Evolutionary conservation across 2,329 filamentous ascomycete species (phyloP).

Genomic region (Aquanectria penicillioides): DNA sequence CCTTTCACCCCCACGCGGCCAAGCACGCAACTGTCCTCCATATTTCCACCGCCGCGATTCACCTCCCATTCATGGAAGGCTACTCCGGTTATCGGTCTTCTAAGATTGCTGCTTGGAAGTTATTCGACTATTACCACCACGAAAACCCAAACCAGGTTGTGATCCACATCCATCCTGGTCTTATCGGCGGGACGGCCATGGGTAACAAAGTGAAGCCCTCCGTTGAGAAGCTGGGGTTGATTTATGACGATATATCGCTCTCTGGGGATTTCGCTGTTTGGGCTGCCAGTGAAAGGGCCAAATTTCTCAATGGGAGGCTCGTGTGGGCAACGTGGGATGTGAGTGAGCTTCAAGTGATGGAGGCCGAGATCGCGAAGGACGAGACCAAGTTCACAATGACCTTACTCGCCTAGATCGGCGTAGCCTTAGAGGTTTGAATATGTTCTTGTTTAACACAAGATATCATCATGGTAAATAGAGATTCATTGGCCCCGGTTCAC

Average conservation of each 20-base stretch:
- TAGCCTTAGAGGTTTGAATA: no score
- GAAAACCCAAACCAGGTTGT: slow-evolving; percentile 53
- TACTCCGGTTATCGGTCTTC: slow-evolving; percentile 52
- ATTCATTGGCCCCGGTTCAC: no score
- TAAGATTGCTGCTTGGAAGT: slow-evolving; percentile 53
- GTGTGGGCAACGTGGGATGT: slow-evolving; percentile 63
- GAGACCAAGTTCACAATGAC: slow-evolving; percentile 33
- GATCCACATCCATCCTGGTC: slow-evolving; percentile 55
- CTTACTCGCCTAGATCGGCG: slow-evolving; percentile 21
- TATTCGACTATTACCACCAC: slow-evolving; percentile 53
- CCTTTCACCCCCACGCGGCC: slow-evolving; percentile 39
- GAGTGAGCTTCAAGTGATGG: slow-evolving; percentile 55
- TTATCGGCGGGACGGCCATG: slow-evolving; percentile 46
- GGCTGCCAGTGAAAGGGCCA: slow-evolving; percentile 55
- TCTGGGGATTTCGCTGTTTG: slow-evolving; percentile 56
- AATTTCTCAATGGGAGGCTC: slow-evolving; percentile 57
- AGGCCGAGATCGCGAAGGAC: slow-evolving; percentile 44
- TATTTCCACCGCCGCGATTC: slow-evolving; percentile 31
- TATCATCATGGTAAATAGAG: no score
- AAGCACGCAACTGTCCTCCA: slow-evolving; percentile 40
- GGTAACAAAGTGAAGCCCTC: slow-evolving; percentile 20
- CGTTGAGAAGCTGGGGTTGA: slow-evolving; percentile 22
- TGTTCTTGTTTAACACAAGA: no score
- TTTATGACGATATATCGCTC: slow-evolving; percentile 43
- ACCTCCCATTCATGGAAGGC: slow-evolving; percentile 40